Evolutionary conservation across 140 eudicot genomes (phyloP).

Genomic region (Artemisia princeps): DNA sequence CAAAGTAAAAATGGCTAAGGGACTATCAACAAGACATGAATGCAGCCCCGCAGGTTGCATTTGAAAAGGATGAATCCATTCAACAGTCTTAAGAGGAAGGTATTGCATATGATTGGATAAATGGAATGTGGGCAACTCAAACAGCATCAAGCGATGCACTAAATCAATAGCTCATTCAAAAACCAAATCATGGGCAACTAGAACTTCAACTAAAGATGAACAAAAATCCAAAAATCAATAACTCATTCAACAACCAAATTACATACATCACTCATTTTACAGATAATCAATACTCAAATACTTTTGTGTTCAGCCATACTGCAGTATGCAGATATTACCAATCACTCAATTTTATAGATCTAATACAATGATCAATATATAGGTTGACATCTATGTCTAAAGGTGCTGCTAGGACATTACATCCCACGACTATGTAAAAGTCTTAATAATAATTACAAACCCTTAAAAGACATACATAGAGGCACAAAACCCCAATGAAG

Average conservation of each 20-base stretch:
- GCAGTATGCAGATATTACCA: neutral
- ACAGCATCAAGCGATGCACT: neutral
- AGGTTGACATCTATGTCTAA: constrained; percentile 10
- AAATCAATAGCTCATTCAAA: neutral
- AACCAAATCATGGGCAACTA: neutral
- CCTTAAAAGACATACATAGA: neutral
- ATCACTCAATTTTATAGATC: neutral
- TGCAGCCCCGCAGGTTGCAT: no score
- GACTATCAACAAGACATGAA: no score
- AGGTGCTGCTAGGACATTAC: neutral
- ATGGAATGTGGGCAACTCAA: no score
- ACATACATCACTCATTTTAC: no score
- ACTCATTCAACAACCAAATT: constrained; percentile 19
- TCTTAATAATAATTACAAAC: neutral
- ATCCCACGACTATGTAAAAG: neutral
- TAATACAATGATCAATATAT: neutral
- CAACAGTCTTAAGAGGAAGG: no score
- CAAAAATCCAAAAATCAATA: neutral
- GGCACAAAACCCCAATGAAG: neutral
- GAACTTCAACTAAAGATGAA: neutral
- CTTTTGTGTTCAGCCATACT: neutral
- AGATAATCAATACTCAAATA: neutral
- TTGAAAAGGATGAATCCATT: no score
- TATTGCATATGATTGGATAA: no score
- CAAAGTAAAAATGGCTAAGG: neutral